These are phyloP conservation scores for Nemania sp. DNA, from an alignment of 2,329 filamentous ascomycete species.

Conservation along the genomic window DNA sequence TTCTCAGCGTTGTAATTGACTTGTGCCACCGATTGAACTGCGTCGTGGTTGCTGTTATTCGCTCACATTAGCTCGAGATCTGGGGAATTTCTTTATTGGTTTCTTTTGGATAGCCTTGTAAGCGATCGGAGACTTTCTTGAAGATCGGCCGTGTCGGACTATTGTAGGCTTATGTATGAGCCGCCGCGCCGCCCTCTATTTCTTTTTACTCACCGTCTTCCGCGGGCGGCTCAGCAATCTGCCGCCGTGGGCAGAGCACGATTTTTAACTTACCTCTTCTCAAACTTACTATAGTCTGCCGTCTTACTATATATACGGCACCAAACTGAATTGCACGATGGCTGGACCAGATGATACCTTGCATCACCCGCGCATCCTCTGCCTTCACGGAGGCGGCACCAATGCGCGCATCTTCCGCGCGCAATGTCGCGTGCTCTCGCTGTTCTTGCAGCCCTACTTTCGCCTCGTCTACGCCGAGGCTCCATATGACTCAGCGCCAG, in stretches of 20 bases:
- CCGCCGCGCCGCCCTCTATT: too few species aligned
- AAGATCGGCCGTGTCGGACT: too few species aligned
- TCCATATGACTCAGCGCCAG: constrained; percentile 64
- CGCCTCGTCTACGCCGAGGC: constrained; percentile 74
- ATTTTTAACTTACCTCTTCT: not conserved
- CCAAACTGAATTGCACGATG: constrained; percentile 9
- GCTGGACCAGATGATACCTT: constrained; percentile 26
- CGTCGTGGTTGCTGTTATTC: too few species aligned
- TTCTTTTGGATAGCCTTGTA: too few species aligned
- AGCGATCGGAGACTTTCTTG: too few species aligned
- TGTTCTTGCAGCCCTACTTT: constrained; percentile 57
- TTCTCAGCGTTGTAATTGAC: too few species aligned
- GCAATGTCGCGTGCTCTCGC: constrained; percentile 62
- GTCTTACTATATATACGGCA: not conserved
- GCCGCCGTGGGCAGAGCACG: too few species aligned
- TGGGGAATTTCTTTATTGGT: too few species aligned
- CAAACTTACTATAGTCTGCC: not conserved
- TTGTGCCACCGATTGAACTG: too few species aligned
- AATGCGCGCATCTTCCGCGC: constrained; percentile 70
- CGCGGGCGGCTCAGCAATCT: not conserved
- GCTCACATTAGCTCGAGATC: too few species aligned
- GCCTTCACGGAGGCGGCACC: constrained; percentile 78
- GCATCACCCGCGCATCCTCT: constrained; percentile 68
- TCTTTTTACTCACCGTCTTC: not conserved
- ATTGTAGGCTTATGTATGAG: too few species aligned